Evolutionary conservation across 768 basidiomycete genomes (phyloP), one percentile per base, ranked within the genome.

Genomic region (Boletus bicolor): DNA sequence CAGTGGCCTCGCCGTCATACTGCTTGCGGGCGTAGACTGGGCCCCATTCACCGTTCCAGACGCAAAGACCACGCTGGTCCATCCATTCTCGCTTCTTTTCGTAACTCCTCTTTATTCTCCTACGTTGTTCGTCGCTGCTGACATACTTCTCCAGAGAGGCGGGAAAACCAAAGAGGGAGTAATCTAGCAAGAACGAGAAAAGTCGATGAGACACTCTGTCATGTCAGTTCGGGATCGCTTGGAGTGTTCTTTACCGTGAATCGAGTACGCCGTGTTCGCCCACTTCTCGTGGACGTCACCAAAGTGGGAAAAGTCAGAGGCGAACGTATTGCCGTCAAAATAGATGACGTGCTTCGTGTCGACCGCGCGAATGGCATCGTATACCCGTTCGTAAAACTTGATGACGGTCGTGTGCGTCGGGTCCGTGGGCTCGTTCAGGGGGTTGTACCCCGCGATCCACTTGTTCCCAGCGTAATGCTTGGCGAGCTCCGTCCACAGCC

Each of bases 381-480:
- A 79, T 26, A 89, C 76, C 17, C 82, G 75, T 61, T 83, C 78
- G 72, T 92, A 92, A 74, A 86, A 91, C 7, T 59, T 68, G 57
- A 91, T 64, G 51, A 93, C 72, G 45, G 85, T 76, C 11, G 75
- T 78, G 69, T 89, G 87, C 46, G 82, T 75, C 15, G 83, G 74
- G 66, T 92, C 91, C 4, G 89, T 83, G 37, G 72, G 85, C 72
- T 93, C 91, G 78, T 93, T 94, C 45, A 93, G 75, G 4, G 85
- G 87, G 71, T 93, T 93, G 73, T 89, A 93, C 17, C 91, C 89
- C 2, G 89, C 91, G 55, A 93, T 84, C 90, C 90, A 91, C 57
- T 82, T 77, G 70, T 93, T 89, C 54, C 75, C 79, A 59, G 78
- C 84, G 77, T 92, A 91, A 68, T 89, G 88, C 64, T 75, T 76